These are phyloP conservation scores for Debaryomyces robertsiae DNA, from an alignment of 1,139 yeast genomes.

Conservation along the genomic window DNA sequence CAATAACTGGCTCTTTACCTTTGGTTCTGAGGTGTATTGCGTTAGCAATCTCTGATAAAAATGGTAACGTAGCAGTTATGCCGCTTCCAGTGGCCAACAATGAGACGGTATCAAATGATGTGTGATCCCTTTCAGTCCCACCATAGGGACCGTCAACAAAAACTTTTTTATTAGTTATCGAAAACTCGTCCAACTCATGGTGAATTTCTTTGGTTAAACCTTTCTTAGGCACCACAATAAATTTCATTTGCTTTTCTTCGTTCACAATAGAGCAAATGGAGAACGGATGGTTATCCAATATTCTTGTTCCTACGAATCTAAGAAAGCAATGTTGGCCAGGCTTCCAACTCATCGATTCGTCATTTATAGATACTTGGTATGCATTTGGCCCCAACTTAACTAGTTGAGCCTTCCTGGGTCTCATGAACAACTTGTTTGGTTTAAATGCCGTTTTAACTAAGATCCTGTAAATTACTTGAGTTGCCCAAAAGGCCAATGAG, in stretches of 20 bases:
- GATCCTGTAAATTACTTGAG: slow-evolving; percentile 54
- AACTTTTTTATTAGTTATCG: slow-evolving; percentile 32
- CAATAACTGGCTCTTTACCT: slow-evolving; percentile 17
- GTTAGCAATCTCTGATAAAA: slow-evolving; percentile 32
- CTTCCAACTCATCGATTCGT: slow-evolving; percentile 46
- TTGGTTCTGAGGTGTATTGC: slow-evolving; percentile 18
- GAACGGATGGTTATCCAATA: slow-evolving; percentile 64
- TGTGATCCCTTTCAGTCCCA: slow-evolving; percentile 52
- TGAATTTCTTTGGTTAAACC: slow-evolving; percentile 50
- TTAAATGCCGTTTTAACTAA: slow-evolving; percentile 53
- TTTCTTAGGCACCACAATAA: slow-evolving; percentile 51
- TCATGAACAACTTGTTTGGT: slow-evolving; percentile 45
- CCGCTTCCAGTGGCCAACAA: slow-evolving; percentile 57
- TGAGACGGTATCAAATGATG: slow-evolving; percentile 51
- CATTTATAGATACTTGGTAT: slow-evolving; percentile 46
- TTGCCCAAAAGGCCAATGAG: slow-evolving; percentile 56
- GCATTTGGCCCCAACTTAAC: slow-evolving; percentile 33
- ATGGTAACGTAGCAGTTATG: slow-evolving; percentile 56
- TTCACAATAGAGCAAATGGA: slow-evolving; percentile 48
- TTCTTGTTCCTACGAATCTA: slow-evolving; percentile 47
- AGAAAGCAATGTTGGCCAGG: slow-evolving; percentile 67
- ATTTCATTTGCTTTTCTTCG: slow-evolving; percentile 38
- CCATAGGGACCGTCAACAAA: slow-evolving; percentile 69
- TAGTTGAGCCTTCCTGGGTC: slow-evolving; percentile 48
- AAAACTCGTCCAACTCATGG: slow-evolving; percentile 29